phyloP scores from a whole-genome alignment of 768 basidiomycete species.

The Lentinula sp. region DNA sequence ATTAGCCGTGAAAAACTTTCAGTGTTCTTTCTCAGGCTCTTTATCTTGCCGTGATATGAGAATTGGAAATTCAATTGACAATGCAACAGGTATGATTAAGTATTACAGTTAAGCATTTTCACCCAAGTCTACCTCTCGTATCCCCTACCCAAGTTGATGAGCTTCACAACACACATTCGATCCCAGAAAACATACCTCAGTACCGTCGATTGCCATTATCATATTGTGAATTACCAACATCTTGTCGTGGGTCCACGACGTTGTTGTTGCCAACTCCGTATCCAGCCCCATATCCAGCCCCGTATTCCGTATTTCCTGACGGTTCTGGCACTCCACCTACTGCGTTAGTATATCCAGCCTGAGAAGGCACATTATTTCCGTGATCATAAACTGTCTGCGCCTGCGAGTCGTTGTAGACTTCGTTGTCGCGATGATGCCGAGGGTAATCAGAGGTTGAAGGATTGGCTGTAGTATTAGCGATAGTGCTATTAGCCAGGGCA shows the following conservation, averaged over 20 bases:
- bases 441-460: neutral
- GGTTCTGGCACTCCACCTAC: neutral
- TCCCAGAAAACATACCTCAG: neutral
- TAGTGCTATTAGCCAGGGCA: neutral
- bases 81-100: too few species aligned
- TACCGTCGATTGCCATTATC: neutral
- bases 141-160: too few species aligned
- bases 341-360: neutral
- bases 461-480: neutral
- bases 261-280: neutral
- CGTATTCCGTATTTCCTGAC: neutral
- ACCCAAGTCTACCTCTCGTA: too few species aligned
- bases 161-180: too few species aligned
- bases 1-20: too few species aligned
- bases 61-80: too few species aligned
- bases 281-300: neutral
- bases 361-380: neutral
- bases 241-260: neutral
- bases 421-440: slow-evolving; percentile 1
- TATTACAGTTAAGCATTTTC: too few species aligned
- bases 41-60: too few species aligned
- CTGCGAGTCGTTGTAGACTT: neutral
- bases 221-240: neutral
- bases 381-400: neutral
- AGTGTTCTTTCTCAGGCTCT: too few species aligned